phyloP scores from a whole-genome alignment of 2,329 filamentous ascomycete genomes.

The Fusarium verticillioides region DNA sequence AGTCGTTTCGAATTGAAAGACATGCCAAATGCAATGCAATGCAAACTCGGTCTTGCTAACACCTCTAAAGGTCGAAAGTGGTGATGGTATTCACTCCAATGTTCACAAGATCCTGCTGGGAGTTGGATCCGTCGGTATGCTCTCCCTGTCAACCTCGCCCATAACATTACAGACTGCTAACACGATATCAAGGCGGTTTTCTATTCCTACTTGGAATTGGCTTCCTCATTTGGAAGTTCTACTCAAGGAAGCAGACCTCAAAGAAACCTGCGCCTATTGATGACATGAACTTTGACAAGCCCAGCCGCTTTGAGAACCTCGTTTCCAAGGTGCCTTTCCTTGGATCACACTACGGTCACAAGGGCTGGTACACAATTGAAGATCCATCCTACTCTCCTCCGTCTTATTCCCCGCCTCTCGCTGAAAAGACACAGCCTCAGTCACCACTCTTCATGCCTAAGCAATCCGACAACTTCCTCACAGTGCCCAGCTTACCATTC shows the following conservation, averaged over 20 bases:
- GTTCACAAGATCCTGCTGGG: conserved; percentile 41
- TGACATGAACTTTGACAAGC: conserved; percentile 36
- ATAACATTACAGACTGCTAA: conserved; percentile 6
- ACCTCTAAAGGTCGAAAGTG: conserved; percentile 16
- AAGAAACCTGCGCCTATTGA: conserved; percentile 25
- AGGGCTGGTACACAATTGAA: conserved; percentile 50
- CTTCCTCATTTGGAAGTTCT: conserved; percentile 40
- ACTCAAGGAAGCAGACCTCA: conserved; percentile 15
- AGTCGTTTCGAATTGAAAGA: not conserved
- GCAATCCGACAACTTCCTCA: conserved; percentile 38
- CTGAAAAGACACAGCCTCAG: conserved; percentile 37
- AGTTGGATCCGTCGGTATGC: conserved; percentile 41
- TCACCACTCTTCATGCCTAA: conserved; percentile 30
- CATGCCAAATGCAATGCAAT: not conserved
- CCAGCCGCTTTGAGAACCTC: conserved; percentile 40
- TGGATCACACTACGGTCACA: conserved; percentile 47
- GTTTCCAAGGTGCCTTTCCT: conserved; percentile 52
- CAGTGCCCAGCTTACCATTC: conserved; percentile 34
- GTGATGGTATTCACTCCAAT: conserved; percentile 30
- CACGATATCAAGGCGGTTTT: conserved; percentile 23
- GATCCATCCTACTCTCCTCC: conserved; percentile 35
- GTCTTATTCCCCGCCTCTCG: conserved; percentile 9
- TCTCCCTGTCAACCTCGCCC: not conserved
- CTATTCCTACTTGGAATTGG: conserved; percentile 38
- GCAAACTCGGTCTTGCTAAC: conserved; percentile 15